These are phyloP conservation scores for Adenanthera pavonina DNA, from an alignment of 306 rosid species.

Conservation along the genomic window DNA sequence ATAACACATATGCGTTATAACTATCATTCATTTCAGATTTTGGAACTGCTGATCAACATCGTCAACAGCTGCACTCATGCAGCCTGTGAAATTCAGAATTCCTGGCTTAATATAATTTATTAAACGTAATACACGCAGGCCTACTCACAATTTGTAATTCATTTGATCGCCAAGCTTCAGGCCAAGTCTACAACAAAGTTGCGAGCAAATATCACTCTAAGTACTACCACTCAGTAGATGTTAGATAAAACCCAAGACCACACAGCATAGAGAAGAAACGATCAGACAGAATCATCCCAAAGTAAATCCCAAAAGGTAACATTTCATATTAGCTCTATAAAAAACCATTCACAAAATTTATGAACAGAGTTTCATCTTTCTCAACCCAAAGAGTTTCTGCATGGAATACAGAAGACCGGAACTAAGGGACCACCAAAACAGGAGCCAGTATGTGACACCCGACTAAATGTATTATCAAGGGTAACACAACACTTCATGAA, in stretches of 20 bases:
- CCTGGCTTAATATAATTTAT: too few relatives aligned
- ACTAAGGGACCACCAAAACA: not conserved
- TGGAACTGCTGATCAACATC: too few relatives aligned
- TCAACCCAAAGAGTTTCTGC: not conserved
- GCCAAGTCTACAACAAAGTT: not conserved
- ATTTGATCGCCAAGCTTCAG: not conserved
- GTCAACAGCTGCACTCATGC: too few relatives aligned
- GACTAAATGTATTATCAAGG: not conserved
- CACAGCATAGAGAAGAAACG: not conserved
- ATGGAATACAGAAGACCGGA: not conserved
- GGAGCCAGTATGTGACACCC: not conserved
- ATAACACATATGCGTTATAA: too few relatives aligned
- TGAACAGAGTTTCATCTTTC: not conserved
- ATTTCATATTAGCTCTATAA: not conserved
- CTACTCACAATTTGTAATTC: not conserved
- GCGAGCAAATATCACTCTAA: not conserved
- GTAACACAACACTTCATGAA: slow-evolving; percentile 27
- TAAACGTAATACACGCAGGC: not conserved
- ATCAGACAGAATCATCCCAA: not conserved
- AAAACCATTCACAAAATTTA: not conserved
- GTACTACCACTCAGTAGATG: not conserved
- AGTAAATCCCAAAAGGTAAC: not conserved
- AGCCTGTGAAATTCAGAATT: too few relatives aligned
- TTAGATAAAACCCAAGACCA: not conserved
- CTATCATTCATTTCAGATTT: too few relatives aligned